Conservation (phyloP, 352 stramenopile genomes). For the Phytophthora cajani region DNA sequence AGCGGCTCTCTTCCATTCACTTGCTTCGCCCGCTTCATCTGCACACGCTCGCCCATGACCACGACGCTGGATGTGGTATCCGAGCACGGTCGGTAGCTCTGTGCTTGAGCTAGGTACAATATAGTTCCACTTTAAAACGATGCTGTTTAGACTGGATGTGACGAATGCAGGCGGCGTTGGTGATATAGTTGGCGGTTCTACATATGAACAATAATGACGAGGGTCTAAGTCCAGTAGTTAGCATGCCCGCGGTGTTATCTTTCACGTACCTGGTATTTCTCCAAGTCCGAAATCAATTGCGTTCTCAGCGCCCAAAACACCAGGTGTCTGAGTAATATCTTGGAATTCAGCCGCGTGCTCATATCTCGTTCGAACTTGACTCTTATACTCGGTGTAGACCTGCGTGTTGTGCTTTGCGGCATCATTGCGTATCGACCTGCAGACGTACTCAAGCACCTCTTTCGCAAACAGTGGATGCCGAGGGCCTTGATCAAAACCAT, state of each 20-base stretch:
- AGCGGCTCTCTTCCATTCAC: constrained; percentile 57
- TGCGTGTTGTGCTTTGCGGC: constrained; percentile 47
- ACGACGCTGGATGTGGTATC: constrained; percentile 66
- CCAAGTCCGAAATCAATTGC: constrained; percentile 53
- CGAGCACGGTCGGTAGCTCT: constrained; percentile 58
- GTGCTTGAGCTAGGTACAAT: constrained; percentile 2
- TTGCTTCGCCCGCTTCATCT: constrained; percentile 27
- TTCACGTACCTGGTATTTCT: constrained; percentile 39
- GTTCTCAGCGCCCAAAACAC: constrained; percentile 35
- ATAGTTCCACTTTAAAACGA: constrained; percentile 54
- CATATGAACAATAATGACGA: neutral
- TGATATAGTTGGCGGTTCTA: constrained; percentile 42
- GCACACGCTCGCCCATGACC: constrained; percentile 51
- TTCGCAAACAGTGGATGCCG: constrained; percentile 28
- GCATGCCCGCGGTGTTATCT: neutral
- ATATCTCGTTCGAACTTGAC: constrained; percentile 66
- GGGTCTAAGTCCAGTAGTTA: neutral
- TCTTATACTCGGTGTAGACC: constrained; percentile 56
- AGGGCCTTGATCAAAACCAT: constrained; percentile 20
- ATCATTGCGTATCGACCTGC: constrained; percentile 41
- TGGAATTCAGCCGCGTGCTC: constrained; percentile 61
- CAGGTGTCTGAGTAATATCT: constrained; percentile 62
- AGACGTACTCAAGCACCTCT: constrained; percentile 56
- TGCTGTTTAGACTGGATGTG: constrained; percentile 49
- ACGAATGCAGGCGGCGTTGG: constrained; percentile 43